phyloP scores from a whole-genome alignment of 2,329 filamentous ascomycete genomes.

The Apiospora arundinis region DNA sequence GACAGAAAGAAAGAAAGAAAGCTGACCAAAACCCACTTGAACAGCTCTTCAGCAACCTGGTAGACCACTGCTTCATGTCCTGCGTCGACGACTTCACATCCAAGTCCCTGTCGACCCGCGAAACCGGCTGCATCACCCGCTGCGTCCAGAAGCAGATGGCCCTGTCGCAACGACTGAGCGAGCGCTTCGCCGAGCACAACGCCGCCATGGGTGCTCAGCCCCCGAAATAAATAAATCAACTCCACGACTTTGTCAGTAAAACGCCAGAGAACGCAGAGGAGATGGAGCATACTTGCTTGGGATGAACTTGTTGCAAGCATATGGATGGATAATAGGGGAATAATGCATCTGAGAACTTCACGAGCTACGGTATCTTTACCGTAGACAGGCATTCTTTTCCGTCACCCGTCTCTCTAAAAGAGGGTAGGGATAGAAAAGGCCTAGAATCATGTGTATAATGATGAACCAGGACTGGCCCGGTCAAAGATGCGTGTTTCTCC shows the following conservation, averaged over 20 bases:
- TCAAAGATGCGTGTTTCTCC: neutral
- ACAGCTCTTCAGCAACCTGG: conserved; percentile 69
- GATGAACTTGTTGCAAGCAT: neutral
- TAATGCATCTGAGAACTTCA: neutral
- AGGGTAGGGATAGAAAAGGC: neutral
- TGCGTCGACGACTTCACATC: conserved; percentile 99
- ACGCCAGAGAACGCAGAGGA: neutral
- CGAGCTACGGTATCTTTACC: neutral
- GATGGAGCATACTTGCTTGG: neutral
- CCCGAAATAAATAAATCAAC: conserved; percentile 45
- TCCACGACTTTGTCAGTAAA: neutral
- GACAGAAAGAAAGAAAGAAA: neutral
- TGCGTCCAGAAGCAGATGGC: conserved; percentile 98
- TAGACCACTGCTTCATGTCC: conserved; percentile 92
- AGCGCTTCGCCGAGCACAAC: conserved; percentile 82
- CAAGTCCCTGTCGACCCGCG: conserved; percentile 86
- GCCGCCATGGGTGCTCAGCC: conserved; percentile 62
- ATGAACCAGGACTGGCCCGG: neutral
- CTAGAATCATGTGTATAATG: neutral
- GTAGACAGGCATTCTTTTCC: neutral
- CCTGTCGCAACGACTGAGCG: conserved; percentile 85
- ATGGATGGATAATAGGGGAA: neutral
- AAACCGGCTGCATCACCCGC: conserved; percentile 90
- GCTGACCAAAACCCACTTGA: neutral
- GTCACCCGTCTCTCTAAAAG: neutral